Base-by-base conservation (phyloP, 768 basidiomycete genomes). In the Tulasnella sp. region DNA sequence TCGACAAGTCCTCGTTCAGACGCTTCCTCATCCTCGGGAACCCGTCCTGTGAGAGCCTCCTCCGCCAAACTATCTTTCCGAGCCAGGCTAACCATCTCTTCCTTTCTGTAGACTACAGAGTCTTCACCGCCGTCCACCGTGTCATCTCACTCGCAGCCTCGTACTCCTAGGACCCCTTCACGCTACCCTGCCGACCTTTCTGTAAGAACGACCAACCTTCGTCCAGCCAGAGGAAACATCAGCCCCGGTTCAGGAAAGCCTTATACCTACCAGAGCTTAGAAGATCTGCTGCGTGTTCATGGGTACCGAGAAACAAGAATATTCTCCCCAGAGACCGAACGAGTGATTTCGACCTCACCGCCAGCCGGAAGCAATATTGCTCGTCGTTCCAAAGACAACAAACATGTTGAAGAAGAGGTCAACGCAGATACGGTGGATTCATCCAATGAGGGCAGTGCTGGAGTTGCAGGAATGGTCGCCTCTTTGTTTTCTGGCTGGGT, bases 221-320 rank as follows among this genome's bases (percentile, higher is more conserved):
- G 53, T 13, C 53, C 53, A n/a, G n/a, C 30, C 30, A 17, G 53
- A 19, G 24, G 30, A 21, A 55, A 55, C 53, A 19, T 43, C 53
- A 55, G 53, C 24, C 53, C 53, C 17, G 41, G 24, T 10, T 55
- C 53, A 21, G 88, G 88, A 1, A 89, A 80, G 19, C 88, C 88
- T 2, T 80, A 79, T 63, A 87, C 81, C 3, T 92, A 90, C 64
- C 90, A 93, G 65, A 77, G 81, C 4, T 77, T 95, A 19, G 92
- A 92, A 64, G 88, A 93, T 71, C 75, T 96, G 17, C 76, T 96
- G 26, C 76, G 81, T 51, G 86, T 91, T 69, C 89, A 89, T 1
- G 92, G 92, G 1, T 94, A 93, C 76, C 91, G 90, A 70, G 92
- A 95, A 68, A 93, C 90, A 2, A 80, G 91, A 44, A 78, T 96